Evolutionary conservation across 192 early-diverging fungal genomes (phyloP), one percentile per base, ranked within the genome.

Genomic region (Chytriomyces sp.): DNA sequence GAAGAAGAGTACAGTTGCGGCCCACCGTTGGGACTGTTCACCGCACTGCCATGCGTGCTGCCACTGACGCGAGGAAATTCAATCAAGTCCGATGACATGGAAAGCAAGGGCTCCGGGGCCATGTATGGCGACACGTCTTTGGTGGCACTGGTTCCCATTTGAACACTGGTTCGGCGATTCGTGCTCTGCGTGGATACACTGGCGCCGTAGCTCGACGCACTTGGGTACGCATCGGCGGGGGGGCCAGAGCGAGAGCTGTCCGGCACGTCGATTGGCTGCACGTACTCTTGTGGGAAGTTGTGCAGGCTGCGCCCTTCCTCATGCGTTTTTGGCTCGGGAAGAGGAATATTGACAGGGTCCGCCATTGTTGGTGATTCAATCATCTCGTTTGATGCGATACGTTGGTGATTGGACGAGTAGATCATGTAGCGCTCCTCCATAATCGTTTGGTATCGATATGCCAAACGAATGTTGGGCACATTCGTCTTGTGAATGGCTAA

Each of bases 401-500:
- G n/a, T n/a, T 53, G 28, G 19, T 52, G 33, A 2, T 71, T 70
- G 19, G 79, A 77, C 52, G 75, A 73, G 26, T 83, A 76, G 4
- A 88, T 82, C 80, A 88, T 83, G 73, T 78, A 74, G 7, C 86
- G 82, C 77, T 98, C 96, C 73, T 96, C 93, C 76, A 85, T 85
- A 0, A 98, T 75, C 0, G 94, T 96, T 56, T 91, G 88, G 73
- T 94, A 87, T 17, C 96, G 87, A 77, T 91, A 95, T 2, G 83
- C 80, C 19, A 93, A 74, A n/a, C 96, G 88, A 72, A 92, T 91
- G 74, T 91, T 85, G 10, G 96, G 94, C 17, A 96, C 94, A 66
- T 98, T 98, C 39, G 94, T 95, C 79, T 92, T 95, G 52, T 90
- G 86, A 69, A 96, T 93, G 63, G 92, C 93, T 81, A 56, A 17